phyloP scores from a whole-genome alignment of 2,329 filamentous ascomycete genomes.

The Aspergillus alliaceus region DNA sequence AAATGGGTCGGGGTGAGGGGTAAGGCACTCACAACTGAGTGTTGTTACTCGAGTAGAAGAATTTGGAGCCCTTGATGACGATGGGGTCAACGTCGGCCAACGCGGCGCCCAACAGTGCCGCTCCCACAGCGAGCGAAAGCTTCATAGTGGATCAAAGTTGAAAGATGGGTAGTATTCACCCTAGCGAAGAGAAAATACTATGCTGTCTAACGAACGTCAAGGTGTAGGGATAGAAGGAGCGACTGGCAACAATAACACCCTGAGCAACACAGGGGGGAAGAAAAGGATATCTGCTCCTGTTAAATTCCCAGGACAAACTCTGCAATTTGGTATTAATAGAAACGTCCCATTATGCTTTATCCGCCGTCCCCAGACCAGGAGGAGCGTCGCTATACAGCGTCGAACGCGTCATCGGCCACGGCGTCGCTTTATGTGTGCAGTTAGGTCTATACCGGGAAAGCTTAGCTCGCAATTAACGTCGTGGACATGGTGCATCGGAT shows the following conservation, averaged over 20 bases:
- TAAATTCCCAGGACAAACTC: not conserved
- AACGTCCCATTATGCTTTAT: conserved; percentile 1
- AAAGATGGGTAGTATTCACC: not conserved
- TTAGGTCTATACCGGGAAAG: not conserved
- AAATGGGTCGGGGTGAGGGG: not conserved
- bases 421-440: not conserved
- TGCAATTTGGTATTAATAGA: not conserved
- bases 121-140: conserved; percentile 15
- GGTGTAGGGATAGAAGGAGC: conserved; percentile 3
- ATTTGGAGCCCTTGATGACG: conserved; percentile 69
- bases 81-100: conserved; percentile 57
- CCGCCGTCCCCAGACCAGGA: not conserved
- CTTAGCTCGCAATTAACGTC: not conserved
- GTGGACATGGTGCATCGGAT: not conserved
- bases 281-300: conserved; percentile 1
- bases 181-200: not conserved
- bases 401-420: conserved; percentile 11
- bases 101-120: conserved; percentile 44
- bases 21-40: conserved; percentile 56
- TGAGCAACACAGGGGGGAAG: not conserved
- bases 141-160: conserved; percentile 11
- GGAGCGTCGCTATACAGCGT: conserved; percentile 2
- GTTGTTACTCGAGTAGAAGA: conserved; percentile 80
- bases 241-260: not conserved
- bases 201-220: not conserved